Conservation (phyloP, 2,329 filamentous ascomycete species). For the Colletotrichum tofieldiae region DNA sequence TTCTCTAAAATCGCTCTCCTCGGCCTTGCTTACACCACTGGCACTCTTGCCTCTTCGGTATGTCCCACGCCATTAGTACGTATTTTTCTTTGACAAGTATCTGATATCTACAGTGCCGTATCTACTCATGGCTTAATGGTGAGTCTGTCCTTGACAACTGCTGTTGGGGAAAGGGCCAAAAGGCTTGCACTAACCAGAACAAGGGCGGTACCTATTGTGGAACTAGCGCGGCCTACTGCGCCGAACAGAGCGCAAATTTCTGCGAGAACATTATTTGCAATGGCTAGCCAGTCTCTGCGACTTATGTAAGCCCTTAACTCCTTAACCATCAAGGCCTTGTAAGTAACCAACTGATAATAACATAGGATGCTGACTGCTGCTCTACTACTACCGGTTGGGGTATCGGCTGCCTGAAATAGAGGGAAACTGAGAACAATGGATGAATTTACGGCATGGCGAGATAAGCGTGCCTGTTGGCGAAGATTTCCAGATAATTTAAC, state of each 20-base stretch:
- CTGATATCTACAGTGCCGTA: background rate
- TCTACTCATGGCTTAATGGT: slow-evolving; percentile 12
- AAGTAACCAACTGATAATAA: background rate
- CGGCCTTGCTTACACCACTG: background rate
- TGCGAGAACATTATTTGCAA: slow-evolving; percentile 18
- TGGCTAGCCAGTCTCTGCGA: background rate
- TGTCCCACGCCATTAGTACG: too few relatives aligned
- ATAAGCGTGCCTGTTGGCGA: too few relatives aligned
- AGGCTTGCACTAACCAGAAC: slow-evolving; percentile 25
- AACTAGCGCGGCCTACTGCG: slow-evolving; percentile 8
- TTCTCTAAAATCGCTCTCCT: slow-evolving; percentile 7
- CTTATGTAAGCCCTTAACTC: background rate
- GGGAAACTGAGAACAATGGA: too few relatives aligned
- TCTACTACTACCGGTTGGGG: slow-evolving; percentile 10
- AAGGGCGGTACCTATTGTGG: slow-evolving; percentile 8
- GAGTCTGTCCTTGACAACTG: slow-evolving; percentile 20
- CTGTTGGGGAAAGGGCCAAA: slow-evolving; percentile 24
- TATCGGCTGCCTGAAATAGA: slow-evolving; percentile 2
- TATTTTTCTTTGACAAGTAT: background rate
- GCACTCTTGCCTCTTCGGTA: slow-evolving; percentile 8
- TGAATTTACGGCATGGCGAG: too few relatives aligned
- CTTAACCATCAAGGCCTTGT: background rate
- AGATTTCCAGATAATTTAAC: too few relatives aligned
- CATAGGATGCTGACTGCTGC: slow-evolving; percentile 9
- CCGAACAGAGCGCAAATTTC: slow-evolving; percentile 22